Evolutionary conservation across 1,139 yeast species (phyloP).

Genomic region (Wickerhamiella pararugosa): DNA sequence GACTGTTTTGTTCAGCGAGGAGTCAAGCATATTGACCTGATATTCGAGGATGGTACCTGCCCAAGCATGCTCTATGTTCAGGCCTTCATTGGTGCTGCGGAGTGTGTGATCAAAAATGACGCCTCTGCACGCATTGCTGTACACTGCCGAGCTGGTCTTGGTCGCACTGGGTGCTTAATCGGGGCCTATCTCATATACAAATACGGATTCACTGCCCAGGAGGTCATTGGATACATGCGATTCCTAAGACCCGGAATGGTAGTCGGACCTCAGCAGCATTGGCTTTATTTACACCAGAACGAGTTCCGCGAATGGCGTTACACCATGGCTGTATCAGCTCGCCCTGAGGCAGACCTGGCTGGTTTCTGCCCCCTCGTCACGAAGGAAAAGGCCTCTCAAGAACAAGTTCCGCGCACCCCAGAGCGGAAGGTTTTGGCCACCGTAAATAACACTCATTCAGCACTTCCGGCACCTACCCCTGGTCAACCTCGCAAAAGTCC

Average conservation of each 20-base stretch:
- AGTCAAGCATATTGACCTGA: conserved; percentile 83
- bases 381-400: conserved; percentile 4
- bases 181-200: conserved; percentile 95
- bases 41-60: conserved; percentile 96
- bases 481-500: conserved; percentile 79
- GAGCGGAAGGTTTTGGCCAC: conserved; percentile 63
- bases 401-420: conserved; percentile 40
- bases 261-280: conserved; percentile 97
- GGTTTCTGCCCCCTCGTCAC: conserved; percentile 62
- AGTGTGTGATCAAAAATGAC: conserved; percentile 64
- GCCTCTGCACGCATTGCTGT: conserved; percentile 73
- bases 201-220: conserved; percentile 92
- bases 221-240: conserved; percentile 92
- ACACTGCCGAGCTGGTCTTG: conserved; percentile 96
- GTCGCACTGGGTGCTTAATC: conserved; percentile 92
- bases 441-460: conserved; percentile 51
- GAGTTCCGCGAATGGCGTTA: conserved; percentile 94
- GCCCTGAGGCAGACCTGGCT: conserved; percentile 59
- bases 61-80: conserved; percentile 89
- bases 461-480: conserved; percentile 84
- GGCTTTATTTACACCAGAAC: conserved; percentile 91
- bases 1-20: conserved; percentile 69
- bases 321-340: conserved; percentile 68
- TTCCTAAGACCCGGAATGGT: conserved; percentile 98
- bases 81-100: conserved; percentile 88